Percentiles rank a stretch among this genome's conserved stretches.
These are phyloP conservation scores for Candida anutae DNA, from an alignment of 1,139 yeast species.

Conservation along the genomic window DNA sequence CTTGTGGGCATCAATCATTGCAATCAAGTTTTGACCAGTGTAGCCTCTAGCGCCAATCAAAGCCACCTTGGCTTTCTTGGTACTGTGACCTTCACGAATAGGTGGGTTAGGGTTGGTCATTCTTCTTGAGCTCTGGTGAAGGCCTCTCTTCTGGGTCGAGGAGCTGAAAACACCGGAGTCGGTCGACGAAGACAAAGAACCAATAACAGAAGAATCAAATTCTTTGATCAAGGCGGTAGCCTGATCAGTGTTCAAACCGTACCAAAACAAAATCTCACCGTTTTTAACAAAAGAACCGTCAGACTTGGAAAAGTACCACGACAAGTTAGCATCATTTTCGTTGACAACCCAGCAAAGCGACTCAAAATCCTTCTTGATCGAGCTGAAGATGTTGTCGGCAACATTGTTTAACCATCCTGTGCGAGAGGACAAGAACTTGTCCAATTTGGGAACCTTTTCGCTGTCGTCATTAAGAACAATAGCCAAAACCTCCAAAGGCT, in stretches of 20 bases:
- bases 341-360: conserved; percentile 81
- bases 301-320: conserved; percentile 89
- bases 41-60: conserved; percentile 97
- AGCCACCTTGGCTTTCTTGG: conserved; percentile 65
- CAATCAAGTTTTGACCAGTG: conserved; percentile 90
- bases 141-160: conserved; percentile 34
- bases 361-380: conserved; percentile 67
- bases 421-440: conserved; percentile 79
- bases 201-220: conserved; percentile 42
- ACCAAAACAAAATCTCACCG: conserved; percentile 92
- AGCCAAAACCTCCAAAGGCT: conserved; percentile 90
- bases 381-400: conserved; percentile 85
- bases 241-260: conserved; percentile 66
- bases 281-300: conserved; percentile 90
- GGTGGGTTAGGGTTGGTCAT: conserved; percentile 68
- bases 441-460: conserved; percentile 59
- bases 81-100: conserved; percentile 51
- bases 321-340: conserved; percentile 83
- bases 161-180: conserved; percentile 37
- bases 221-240: conserved; percentile 59
- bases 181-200: conserved; percentile 29
- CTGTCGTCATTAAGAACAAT: conserved; percentile 50
- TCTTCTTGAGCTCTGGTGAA: conserved; percentile 16
- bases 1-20: conserved; percentile 81
- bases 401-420: conserved; percentile 97